Conservation (phyloP, 129 eudicot species). For the Flaveria bidentis region DNA sequence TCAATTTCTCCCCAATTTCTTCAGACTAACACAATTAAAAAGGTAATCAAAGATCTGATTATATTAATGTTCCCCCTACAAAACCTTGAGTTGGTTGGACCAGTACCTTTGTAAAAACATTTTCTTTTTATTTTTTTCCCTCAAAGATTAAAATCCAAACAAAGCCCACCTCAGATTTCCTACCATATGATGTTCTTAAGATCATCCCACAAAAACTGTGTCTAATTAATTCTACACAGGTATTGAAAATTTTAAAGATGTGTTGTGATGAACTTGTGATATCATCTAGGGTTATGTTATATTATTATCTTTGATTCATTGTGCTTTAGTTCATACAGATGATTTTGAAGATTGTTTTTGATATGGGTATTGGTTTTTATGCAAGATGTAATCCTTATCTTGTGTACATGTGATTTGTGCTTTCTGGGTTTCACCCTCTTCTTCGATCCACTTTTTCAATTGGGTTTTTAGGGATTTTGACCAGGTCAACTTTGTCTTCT, state of each 20-base stretch:
- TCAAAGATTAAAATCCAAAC: constrained; percentile 21
- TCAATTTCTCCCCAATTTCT: constrained; percentile 31
- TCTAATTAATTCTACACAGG: constrained; percentile 29
- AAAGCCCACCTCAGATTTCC: constrained; percentile 25
- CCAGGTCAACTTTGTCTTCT: constrained; percentile 33
- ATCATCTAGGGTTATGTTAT: constrained; percentile 30
- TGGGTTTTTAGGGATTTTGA: constrained; percentile 39
- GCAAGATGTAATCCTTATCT: constrained; percentile 28
- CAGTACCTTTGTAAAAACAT: constrained; percentile 18
- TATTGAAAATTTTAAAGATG: neutral
- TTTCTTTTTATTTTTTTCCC: neutral
- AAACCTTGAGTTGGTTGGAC: constrained; percentile 37
- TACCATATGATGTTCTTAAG: constrained; percentile 24
- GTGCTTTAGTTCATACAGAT: neutral
- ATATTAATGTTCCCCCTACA: constrained; percentile 32
- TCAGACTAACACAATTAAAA: constrained; percentile 28
- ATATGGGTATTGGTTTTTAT: constrained; percentile 15
- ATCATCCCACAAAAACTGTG: constrained; percentile 21
- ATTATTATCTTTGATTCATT: neutral
- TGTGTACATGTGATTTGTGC: constrained; percentile 13
- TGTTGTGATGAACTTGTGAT: constrained; percentile 1
- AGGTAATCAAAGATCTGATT: constrained; percentile 34
- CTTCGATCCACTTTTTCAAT: constrained; percentile 30
- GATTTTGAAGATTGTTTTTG: neutral
- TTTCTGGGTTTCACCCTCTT: constrained; percentile 19